These are phyloP conservation scores for Pugionium dolabratum DNA, from an alignment of 345 rosid genomes.

Conservation along the genomic window DNA sequence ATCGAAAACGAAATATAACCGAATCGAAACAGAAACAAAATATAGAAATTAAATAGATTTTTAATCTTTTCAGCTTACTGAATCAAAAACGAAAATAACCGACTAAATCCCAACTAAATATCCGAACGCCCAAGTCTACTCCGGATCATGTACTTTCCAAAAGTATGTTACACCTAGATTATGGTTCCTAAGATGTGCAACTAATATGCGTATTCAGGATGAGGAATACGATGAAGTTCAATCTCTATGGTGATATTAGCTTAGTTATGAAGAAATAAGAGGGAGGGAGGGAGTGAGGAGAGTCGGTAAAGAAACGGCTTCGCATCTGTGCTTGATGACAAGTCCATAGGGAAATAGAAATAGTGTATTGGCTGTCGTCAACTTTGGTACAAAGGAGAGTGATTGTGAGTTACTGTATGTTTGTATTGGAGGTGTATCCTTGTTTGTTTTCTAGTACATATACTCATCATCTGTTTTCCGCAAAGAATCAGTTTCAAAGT, in stretches of 20 bases:
- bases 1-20: no score
- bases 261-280: constrained; percentile 80
- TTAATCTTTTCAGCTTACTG: no score
- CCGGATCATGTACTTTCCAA: no score
- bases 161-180: no score
- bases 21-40: no score
- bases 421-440: constrained; percentile 22
- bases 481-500: constrained; percentile 12
- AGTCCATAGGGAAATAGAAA: constrained; percentile 11
- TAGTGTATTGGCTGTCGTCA: constrained; percentile 17
- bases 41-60: no score
- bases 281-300: constrained; percentile 54
- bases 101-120: no score
- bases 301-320: constrained; percentile 16
- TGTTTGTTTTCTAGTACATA: constrained; percentile 22
- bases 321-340: constrained; percentile 16
- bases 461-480: not conserved
- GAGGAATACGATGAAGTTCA: constrained; percentile 68
- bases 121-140: no score
- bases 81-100: no score
- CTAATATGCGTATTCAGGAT: constrained; percentile 75
- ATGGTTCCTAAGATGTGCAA: no score
- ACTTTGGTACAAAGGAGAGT: constrained; percentile 22
- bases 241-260: constrained; percentile 70
- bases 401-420: constrained; percentile 29